Evolutionary conservation across 1,284 basidiomycete species (phyloP).

Genomic region (Trichosporon coremiiforme): DNA sequence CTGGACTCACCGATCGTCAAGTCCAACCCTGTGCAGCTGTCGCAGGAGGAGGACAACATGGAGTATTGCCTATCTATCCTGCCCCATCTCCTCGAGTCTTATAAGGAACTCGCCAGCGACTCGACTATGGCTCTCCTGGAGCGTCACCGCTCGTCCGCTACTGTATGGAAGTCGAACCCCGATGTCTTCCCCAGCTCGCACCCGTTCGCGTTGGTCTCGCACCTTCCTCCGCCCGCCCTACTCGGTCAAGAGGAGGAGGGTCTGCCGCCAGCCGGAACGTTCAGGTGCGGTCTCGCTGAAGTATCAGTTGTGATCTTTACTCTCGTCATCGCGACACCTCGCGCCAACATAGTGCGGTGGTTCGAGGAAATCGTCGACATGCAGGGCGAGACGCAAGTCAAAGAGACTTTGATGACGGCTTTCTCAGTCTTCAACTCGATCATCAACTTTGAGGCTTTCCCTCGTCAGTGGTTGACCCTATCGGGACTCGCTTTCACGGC

Average conservation of each 20-base stretch:
- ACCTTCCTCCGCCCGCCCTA: constrained; percentile 63
- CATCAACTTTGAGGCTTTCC: constrained; percentile 84
- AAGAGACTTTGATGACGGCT: constrained; percentile 70
- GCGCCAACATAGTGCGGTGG: constrained; percentile 75
- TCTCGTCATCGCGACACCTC: constrained; percentile 75
- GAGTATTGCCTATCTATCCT: constrained; percentile 84
- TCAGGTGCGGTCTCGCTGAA: constrained; percentile 83
- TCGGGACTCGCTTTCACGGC: constrained; percentile 87
- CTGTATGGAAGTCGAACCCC: constrained; percentile 65
- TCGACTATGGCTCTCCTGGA: constrained; percentile 71
- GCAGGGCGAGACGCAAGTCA: constrained; percentile 78
- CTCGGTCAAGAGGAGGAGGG: constrained; percentile 43
- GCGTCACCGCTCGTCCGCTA: constrained; percentile 65
- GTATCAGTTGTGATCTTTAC: constrained; percentile 82
- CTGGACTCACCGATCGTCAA: constrained; percentile 69
- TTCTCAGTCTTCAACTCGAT: constrained; percentile 83
- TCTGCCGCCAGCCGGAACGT: constrained; percentile 58
- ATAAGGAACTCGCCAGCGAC: constrained; percentile 74
- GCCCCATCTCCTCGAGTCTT: constrained; percentile 83
- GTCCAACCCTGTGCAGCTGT: constrained; percentile 64
- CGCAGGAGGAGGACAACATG: constrained; percentile 89
- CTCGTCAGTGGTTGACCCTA: constrained; percentile 87
- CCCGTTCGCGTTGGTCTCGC: constrained; percentile 80
- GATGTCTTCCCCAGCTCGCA: constrained; percentile 91
- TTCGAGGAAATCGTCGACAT: constrained; percentile 78